Percentiles rank a stretch among this genome's conserved stretches.
These are phyloP conservation scores for Eremothecium coryli DNA, from an alignment of 1,139 yeast genomes.

Conservation along the genomic window DNA sequence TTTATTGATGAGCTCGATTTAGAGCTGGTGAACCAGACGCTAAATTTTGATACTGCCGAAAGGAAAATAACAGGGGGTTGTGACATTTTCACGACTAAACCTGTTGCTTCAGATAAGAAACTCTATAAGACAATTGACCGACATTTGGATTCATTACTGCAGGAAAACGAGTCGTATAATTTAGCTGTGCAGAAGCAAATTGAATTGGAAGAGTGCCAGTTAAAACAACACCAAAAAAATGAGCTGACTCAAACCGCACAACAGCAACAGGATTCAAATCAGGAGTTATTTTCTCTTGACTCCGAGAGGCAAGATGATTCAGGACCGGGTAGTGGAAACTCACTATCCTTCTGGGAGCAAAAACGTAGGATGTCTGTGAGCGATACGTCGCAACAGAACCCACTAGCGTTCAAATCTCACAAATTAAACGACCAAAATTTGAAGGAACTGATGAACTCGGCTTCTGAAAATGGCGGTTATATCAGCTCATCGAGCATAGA, in stretches of 20 bases:
- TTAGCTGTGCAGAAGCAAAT: slow-evolving; percentile 24
- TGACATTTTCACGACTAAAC: slow-evolving; percentile 89
- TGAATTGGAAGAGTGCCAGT: slow-evolving; percentile 14
- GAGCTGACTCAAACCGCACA: background rate
- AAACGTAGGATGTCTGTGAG: slow-evolving; percentile 31
- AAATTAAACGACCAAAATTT: slow-evolving; percentile 30
- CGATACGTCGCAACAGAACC: slow-evolving; percentile 12
- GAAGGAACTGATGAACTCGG: slow-evolving; percentile 25
- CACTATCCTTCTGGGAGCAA: slow-evolving; percentile 31
- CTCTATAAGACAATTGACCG: slow-evolving; percentile 80
- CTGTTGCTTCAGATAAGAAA: slow-evolving; percentile 82
- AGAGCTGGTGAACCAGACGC: slow-evolving; percentile 77
- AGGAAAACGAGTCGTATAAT: slow-evolving; percentile 36
- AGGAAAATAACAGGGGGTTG: slow-evolving; percentile 87
- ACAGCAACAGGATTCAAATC: background rate
- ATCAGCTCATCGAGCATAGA: slow-evolving; percentile 20
- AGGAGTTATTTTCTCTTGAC: background rate
- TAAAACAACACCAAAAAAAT: background rate
- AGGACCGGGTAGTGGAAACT: background rate
- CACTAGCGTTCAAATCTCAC: slow-evolving; percentile 16
- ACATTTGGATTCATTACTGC: slow-evolving; percentile 59
- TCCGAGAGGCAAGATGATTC: background rate
- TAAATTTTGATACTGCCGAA: slow-evolving; percentile 81
- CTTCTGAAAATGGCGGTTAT: slow-evolving; percentile 18
- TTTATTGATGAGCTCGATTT: slow-evolving; percentile 88